Evolutionary conservation across 352 stramenopile genomes (phyloP), one percentile per base, ranked within the genome.

Genomic region (Phytophthora parvispora): DNA sequence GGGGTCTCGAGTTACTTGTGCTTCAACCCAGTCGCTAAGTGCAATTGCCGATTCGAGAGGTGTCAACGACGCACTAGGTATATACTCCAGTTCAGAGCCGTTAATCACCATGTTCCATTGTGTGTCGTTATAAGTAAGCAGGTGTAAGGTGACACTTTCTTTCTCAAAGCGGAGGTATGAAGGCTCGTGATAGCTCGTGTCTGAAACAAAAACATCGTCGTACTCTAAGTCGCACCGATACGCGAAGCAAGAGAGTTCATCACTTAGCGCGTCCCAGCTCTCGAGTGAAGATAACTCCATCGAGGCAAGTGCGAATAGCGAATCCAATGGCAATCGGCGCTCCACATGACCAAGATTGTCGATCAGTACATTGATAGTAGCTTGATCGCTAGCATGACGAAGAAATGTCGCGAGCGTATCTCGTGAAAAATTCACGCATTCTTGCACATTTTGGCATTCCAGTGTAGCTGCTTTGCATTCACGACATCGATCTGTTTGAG

Each of bases 151-250:
- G 42, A 28, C n/a, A 27, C 27, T 15, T 6, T 25, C 20, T 20
- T 13, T 48, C 42, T 48, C n/a, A 15, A 27, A 25, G 20, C 20
- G 20, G 12, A 48, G 42, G 42, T 48, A 48, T 13, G 42, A 48
- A 2, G 7, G n/a, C 20, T 48, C 8, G 42, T 27, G 18, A 13
- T 48, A 48, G 42, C n/a, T 25, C 42, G n/a, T 48, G n/a, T 9
- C 20, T 13, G 42, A 3, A 27, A 13, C 42, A 6, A 48, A 16
- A 28, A 27, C 42, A 27, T 27, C 42, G 20, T 20, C 27, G 42
- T 48, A 48, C 42, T 48, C 42, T 9, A 48, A 20, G 42, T 48
- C 42, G 42, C 42, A 48, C 42, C 42, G 42, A 48, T 48, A 13
- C 20, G n/a, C 20, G 20, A 48, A 48, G 20, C 42, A 48, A 27